A percentile compares a stretch with the other conserved stretches of the same genome.
Evolutionary conservation across 306 rosid genomes (phyloP).

Genomic region (Fragaria nilgerrensis): DNA sequence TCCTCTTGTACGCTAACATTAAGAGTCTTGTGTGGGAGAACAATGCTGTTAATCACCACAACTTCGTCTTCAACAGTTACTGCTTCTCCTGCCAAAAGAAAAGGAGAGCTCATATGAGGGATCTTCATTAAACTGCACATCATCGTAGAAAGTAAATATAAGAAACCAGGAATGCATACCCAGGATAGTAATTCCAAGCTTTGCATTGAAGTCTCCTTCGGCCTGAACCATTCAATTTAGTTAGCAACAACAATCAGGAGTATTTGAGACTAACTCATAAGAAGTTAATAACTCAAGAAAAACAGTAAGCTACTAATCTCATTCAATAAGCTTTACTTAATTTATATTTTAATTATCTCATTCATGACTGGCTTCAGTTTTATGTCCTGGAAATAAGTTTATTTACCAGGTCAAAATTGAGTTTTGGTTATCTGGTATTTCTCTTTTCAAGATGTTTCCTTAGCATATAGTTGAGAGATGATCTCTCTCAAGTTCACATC

Average conservation of each 20-base stretch:
- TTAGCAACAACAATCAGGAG: constrained; percentile 18
- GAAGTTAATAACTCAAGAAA: background rate
- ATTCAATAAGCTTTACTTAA: background rate
- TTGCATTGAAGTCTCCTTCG: constrained; percentile 44
- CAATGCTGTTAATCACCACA: constrained; percentile 55
- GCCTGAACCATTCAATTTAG: constrained; percentile 38
- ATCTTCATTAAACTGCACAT: background rate
- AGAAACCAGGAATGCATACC: constrained; percentile 30
- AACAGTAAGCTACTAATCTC: background rate
- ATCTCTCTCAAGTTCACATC: background rate
- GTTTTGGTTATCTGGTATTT: background rate
- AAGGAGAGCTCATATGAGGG: constrained; percentile 3
- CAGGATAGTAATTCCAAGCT: constrained; percentile 50
- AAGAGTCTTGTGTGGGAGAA: constrained; percentile 49
- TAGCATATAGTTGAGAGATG: background rate
- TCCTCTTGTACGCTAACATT: constrained; percentile 49
- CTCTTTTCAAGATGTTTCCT: background rate
- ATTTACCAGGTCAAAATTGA: background rate
- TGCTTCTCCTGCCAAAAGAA: constrained; percentile 39
- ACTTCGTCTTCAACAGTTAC: constrained; percentile 59
- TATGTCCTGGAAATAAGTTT: background rate
- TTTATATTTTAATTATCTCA: constrained; percentile 1
- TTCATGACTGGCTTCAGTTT: background rate
- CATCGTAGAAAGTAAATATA: background rate
- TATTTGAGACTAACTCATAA: background rate